Evolutionary conservation across 2,329 filamentous ascomycete genomes (phyloP).

Genomic region (Xylariaceae sp.): DNA sequence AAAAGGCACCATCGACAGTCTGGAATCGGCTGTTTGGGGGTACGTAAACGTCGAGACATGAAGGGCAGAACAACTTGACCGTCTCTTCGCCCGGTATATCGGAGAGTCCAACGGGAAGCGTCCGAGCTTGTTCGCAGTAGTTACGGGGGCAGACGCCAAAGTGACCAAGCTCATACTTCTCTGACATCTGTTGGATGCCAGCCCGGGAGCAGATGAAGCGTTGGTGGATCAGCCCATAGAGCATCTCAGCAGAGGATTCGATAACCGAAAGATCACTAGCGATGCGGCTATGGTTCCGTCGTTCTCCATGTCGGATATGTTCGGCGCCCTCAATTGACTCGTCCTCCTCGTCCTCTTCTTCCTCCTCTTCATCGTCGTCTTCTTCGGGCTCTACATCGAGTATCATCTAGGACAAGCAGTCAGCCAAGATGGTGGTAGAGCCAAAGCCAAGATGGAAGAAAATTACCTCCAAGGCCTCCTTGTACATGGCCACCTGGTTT

Average conservation of each 20-base stretch:
- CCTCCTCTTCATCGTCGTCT: constrained; percentile 82
- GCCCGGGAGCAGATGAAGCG: constrained; percentile 96
- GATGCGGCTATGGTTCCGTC: constrained; percentile 80
- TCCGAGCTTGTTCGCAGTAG: constrained; percentile 86
- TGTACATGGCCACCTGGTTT: constrained; percentile 97
- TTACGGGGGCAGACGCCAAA: constrained; percentile 96
- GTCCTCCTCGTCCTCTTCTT: constrained; percentile 73
- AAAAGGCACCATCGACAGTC: constrained; percentile 96
- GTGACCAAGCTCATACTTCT: constrained; percentile 97
- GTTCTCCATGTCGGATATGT: constrained; percentile 58
- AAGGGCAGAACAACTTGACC: constrained; percentile 97
- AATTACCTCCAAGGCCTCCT: constrained; percentile 85
- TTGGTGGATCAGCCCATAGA: constrained; percentile 98
- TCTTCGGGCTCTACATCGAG: constrained; percentile 97
- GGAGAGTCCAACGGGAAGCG: constrained; percentile 88
- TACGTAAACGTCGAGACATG: constrained; percentile 95
- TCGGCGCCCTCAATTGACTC: constrained; percentile 68
- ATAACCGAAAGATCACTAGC: constrained; percentile 93
- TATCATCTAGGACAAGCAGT: constrained; percentile 70
- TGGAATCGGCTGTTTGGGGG: constrained; percentile 97
- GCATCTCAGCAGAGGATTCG: constrained; percentile 95
- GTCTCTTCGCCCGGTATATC: constrained; percentile 97
- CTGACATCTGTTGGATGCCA: constrained; percentile 98
- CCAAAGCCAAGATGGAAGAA: not conserved
- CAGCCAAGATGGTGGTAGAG: constrained; percentile 8